These are phyloP conservation scores for Jackrogersella minutella DNA, from an alignment of 495 filamentous ascomycete species.

Conservation along the genomic window DNA sequence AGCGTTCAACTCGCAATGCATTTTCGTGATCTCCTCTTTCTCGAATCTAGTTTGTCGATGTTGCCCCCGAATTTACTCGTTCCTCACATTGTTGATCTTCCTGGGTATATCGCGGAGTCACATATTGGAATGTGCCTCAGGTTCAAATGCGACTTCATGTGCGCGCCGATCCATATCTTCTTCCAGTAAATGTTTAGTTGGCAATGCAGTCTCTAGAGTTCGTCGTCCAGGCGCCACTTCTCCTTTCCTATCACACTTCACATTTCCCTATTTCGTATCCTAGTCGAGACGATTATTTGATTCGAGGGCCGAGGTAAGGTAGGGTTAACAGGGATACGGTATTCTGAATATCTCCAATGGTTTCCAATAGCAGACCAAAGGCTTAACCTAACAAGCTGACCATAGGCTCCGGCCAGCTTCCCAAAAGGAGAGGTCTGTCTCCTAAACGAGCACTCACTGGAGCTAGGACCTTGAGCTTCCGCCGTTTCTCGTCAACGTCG, in stretches of 20 bases:
- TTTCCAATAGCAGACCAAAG: neutral
- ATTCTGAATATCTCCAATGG: neutral
- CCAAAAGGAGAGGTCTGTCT: slow-evolving; percentile 75
- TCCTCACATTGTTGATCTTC: neutral
- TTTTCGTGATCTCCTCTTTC: neutral
- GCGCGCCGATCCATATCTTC: neutral
- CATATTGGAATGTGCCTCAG: neutral
- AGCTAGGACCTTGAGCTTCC: slow-evolving; percentile 79
- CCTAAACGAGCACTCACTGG: slow-evolving; percentile 83
- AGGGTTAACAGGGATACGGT: neutral
- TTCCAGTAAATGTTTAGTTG: neutral
- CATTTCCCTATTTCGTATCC: neutral
- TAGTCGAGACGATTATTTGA: neutral
- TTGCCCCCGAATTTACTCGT: neutral
- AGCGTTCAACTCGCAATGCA: neutral
- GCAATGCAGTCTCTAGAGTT: neutral
- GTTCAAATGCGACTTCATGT: neutral
- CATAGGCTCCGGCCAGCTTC: slow-evolving; percentile 62
- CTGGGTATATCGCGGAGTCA: neutral
- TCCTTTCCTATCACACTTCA: neutral
- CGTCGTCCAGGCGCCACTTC: neutral
- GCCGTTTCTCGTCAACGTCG: slow-evolving; percentile 86
- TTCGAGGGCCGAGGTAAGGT: neutral
- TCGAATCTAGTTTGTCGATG: neutral
- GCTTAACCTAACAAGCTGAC: slow-evolving; percentile 55